Percentiles rank a stretch among this genome's conserved stretches.
Evolutionary conservation across 1,284 basidiomycete genomes (phyloP).

Genomic region (Termitomyces sp.): DNA sequence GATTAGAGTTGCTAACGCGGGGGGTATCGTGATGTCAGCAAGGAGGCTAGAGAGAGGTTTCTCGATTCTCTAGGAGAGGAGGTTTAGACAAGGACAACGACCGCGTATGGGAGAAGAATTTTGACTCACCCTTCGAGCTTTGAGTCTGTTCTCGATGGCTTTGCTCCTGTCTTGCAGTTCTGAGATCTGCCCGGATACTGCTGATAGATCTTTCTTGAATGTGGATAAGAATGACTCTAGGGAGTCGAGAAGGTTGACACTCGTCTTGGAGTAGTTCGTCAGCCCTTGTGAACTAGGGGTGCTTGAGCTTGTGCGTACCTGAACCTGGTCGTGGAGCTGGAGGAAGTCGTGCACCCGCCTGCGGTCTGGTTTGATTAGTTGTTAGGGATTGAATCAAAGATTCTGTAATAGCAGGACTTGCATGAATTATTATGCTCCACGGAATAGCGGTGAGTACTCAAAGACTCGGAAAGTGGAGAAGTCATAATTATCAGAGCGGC

Average conservation of each 20-base stretch:
- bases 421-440: slow-evolving; percentile 14
- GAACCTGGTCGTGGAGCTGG: slow-evolving; percentile 79
- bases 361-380: slow-evolving; percentile 28
- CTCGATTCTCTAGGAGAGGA: slow-evolving; percentile 69
- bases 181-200: slow-evolving; percentile 93
- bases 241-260: slow-evolving; percentile 74
- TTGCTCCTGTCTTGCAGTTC: slow-evolving; percentile 88
- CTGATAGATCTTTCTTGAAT: slow-evolving; percentile 90
- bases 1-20: slow-evolving; percentile 72
- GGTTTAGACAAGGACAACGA: slow-evolving; percentile 2
- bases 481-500: not conserved
- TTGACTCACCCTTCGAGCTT: slow-evolving; percentile 68
- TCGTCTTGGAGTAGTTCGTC: slow-evolving; percentile 43
- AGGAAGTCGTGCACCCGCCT: slow-evolving; percentile 68
- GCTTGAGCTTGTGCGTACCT: slow-evolving; percentile 27
- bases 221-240: slow-evolving; percentile 89
- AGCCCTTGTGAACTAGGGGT: not conserved
- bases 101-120: not conserved
- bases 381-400: not conserved
- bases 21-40: slow-evolving; percentile 78
- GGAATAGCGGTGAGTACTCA: slow-evolving; percentile 6
- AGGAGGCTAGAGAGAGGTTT: slow-evolving; percentile 80
- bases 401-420: slow-evolving; percentile 9
- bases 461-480: not conserved
- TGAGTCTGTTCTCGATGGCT: slow-evolving; percentile 83